These are phyloP conservation scores for Blastobotrys attinorum DNA, from an alignment of 805 yeast species.

Conservation along the genomic window DNA sequence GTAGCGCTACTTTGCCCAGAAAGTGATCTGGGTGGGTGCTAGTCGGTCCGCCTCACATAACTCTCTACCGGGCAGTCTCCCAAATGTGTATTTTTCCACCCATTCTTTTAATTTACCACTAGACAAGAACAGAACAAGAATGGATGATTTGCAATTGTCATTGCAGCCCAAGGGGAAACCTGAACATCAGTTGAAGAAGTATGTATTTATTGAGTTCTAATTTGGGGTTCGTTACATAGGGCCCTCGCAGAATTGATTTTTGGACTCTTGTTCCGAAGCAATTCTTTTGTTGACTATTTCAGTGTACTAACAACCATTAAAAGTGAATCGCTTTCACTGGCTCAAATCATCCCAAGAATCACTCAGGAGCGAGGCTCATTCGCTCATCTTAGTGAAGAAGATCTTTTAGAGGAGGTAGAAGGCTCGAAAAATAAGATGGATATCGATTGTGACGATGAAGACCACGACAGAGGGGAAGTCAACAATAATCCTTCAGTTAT, in stretches of 20 bases:
- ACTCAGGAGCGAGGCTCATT: slow-evolving; percentile 55
- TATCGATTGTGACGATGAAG: slow-evolving; percentile 1
- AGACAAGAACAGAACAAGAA: too few species aligned
- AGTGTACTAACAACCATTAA: too few species aligned
- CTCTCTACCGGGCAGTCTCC: too few species aligned
- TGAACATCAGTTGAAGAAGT: background rate
- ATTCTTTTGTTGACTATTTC: background rate
- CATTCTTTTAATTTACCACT: too few species aligned
- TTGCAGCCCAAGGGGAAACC: background rate
- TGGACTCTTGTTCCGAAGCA: too few species aligned
- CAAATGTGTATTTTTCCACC: too few species aligned
- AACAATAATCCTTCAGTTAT: slow-evolving; percentile 12
- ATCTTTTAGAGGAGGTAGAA: slow-evolving; percentile 40
- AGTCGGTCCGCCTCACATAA: too few species aligned
- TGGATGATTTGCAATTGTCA: background rate
- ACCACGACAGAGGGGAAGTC: slow-evolving; percentile 4
- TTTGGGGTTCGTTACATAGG: too few species aligned
- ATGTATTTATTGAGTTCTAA: background rate
- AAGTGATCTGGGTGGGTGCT: too few species aligned
- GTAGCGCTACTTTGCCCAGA: too few species aligned
- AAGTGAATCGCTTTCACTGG: background rate
- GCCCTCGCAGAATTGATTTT: too few species aligned
- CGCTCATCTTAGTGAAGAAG: slow-evolving; percentile 48
- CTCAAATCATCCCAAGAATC: slow-evolving; percentile 45
- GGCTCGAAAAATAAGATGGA: background rate